These are phyloP conservation scores for Microdochium nivale DNA, from an alignment of 2,329 filamentous ascomycete genomes.

Conservation along the genomic window DNA sequence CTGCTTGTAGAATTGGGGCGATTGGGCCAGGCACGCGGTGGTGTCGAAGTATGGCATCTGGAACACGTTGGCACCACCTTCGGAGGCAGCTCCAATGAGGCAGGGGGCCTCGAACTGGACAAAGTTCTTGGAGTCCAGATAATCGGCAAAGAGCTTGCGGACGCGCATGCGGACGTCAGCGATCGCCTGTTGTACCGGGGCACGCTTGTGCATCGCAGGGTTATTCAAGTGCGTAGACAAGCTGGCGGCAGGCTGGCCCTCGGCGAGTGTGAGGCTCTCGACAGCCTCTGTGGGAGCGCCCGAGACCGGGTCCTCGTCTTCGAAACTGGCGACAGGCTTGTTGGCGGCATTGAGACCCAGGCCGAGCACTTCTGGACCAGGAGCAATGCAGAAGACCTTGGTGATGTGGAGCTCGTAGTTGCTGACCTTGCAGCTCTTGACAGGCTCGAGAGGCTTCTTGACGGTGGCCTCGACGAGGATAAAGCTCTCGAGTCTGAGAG, in stretches of 20 bases:
- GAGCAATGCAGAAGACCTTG: constrained; percentile 72
- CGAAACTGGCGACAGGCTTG: constrained; percentile 47
- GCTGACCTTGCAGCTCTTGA: constrained; percentile 78
- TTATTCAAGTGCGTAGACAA: constrained; percentile 85
- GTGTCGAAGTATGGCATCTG: constrained; percentile 82
- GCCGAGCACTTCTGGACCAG: constrained; percentile 47
- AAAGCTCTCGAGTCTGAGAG: constrained; percentile 70
- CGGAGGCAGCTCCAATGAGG: constrained; percentile 80
- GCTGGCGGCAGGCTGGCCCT: constrained; percentile 46
- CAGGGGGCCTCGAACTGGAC: constrained; percentile 83
- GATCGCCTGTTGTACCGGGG: constrained; percentile 83
- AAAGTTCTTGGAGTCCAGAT: constrained; percentile 67
- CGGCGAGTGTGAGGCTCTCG: constrained; percentile 29
- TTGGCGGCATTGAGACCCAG: constrained; percentile 48
- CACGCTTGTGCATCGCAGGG: constrained; percentile 84
- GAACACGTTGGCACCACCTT: constrained; percentile 91
- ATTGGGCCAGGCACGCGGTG: constrained; percentile 71
- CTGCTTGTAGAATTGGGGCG: constrained; percentile 83
- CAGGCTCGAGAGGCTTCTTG: constrained; percentile 73
- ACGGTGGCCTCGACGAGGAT: constrained; percentile 74
- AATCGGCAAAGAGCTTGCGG: constrained; percentile 66
- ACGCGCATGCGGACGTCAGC: constrained; percentile 45
- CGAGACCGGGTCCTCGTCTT: constrained; percentile 41
- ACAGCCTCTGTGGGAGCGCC: constrained; percentile 22
- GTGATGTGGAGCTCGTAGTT: constrained; percentile 80